Base-by-base conservation (phyloP, 768 basidiomycete species). In the Chalciporus chontae region DNA sequence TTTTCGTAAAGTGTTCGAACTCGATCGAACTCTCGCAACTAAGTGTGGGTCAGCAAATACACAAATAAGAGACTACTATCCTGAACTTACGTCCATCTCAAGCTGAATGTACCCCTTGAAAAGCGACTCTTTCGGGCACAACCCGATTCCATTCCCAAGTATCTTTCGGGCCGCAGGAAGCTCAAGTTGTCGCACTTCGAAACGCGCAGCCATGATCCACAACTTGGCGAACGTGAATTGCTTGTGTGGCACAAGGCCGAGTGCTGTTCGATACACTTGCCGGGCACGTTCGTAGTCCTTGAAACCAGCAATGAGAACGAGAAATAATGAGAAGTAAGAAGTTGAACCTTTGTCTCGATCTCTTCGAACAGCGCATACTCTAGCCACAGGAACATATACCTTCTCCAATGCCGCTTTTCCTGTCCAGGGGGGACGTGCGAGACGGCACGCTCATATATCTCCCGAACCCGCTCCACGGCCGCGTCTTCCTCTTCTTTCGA, bases 311-410 rank as follows among this genome's bases (percentile, higher is more conserved):
- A 48, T 42, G 29, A 48, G 45, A 49, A 34, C 47, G 37, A 14
- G 13, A 51, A 23, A 23, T 48, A 27, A 15, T 29, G 5, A 34
- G 29, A 19, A 31, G 15, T 17, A 26, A 6, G 36, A 43, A 26
- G 10, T 18, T 34, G 51, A 52, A 89, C 93, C 82, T 93, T 92
- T 2, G 86, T 87, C 53, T 97, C 94, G 34, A 93, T 85, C 71
- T 99, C 96, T 68, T 99, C 96, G 53, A 98, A 98, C 32, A 96
- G 67, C 0, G 96, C 94, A 71, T 99, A 99, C 64, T 94, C 84
- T 29, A 97, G 65, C 94, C 94, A 97, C 8, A 96, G 63, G 73
- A 92, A 93, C 38, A 93, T 89, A 64, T 93, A 93, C 51, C 90
- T 73, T 55, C 91, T 73, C 90, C 90, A 93, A 69, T 91, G 86